phyloP scores from a whole-genome alignment of 2,329 filamentous ascomycete genomes.

The Penicillium sp. region DNA sequence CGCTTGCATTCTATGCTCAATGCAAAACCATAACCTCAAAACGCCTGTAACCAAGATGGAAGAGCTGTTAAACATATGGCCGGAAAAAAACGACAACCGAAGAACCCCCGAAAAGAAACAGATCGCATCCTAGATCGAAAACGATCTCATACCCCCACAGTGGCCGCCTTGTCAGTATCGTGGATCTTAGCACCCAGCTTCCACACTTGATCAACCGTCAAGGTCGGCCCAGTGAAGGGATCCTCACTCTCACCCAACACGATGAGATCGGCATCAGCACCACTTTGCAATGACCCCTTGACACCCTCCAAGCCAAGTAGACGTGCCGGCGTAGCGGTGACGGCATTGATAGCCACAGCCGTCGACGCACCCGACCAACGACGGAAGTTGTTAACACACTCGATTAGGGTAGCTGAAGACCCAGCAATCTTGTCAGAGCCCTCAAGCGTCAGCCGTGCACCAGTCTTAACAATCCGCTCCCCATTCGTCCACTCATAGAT shows the following conservation, averaged over 20 bases:
- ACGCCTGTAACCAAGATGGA: slow-evolving; percentile 3
- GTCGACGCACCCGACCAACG: slow-evolving; percentile 43
- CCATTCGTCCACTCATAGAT: slow-evolving; percentile 82
- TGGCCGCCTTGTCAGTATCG: slow-evolving; percentile 33
- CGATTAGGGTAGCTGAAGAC: slow-evolving; percentile 51
- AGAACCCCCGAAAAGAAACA: neutral
- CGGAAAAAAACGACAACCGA: neutral
- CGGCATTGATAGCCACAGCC: slow-evolving; percentile 42
- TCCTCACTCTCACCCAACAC: slow-evolving; percentile 39
- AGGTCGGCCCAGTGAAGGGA: slow-evolving; percentile 31
- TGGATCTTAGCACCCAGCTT: slow-evolving; percentile 44
- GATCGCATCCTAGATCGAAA: neutral
- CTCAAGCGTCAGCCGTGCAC: slow-evolving; percentile 70
- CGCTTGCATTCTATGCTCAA: slow-evolving; percentile 3
- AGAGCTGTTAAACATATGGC: neutral
- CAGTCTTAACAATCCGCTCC: slow-evolving; percentile 59
- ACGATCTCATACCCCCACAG: neutral
- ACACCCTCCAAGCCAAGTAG: slow-evolving; percentile 41
- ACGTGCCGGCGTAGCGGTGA: slow-evolving; percentile 41
- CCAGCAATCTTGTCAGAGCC: slow-evolving; percentile 78
- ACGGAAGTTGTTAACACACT: slow-evolving; percentile 48
- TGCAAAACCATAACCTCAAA: slow-evolving; percentile 1
- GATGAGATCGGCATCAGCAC: slow-evolving; percentile 45
- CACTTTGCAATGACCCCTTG: slow-evolving; percentile 42
- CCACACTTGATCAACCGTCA: slow-evolving; percentile 47